Percentiles rank a stretch among this genome's conserved stretches.
Conservation (phyloP, 768 basidiomycete species). For the Rhodocollybia butyracea region DNA sequence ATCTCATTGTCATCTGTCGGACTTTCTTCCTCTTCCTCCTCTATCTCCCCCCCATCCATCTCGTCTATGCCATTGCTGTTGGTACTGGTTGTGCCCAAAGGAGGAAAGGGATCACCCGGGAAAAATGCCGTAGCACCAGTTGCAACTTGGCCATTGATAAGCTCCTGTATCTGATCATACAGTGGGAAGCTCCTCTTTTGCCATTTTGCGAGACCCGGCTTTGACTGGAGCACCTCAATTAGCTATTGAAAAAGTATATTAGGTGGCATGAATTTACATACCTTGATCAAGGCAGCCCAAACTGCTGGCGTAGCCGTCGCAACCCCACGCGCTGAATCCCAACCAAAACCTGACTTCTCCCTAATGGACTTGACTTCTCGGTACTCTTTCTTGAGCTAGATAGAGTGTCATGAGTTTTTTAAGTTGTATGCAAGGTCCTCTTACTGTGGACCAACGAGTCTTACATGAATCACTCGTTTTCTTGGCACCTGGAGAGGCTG, state of each 20-base stretch:
- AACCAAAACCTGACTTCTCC: constrained; percentile 1
- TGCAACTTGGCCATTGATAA: constrained; percentile 11
- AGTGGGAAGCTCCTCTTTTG: constrained; percentile 13
- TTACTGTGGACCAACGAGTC: too few species aligned
- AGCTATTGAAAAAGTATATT: background rate
- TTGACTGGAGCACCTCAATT: background rate
- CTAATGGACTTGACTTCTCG: background rate
- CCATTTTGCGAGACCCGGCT: constrained; percentile 5
- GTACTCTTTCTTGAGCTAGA: background rate
- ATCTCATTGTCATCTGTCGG: background rate
- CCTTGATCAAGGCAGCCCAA: background rate
- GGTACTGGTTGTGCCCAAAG: background rate
- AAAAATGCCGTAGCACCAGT: constrained; percentile 14
- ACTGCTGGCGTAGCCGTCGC: background rate
- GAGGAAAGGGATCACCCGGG: background rate
- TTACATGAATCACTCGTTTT: too few species aligned
- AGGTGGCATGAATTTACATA: too few species aligned
- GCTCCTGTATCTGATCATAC: constrained; percentile 10
- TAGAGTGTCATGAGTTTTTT: too few species aligned
- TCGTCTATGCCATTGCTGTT: background rate
- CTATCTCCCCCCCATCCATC: too few species aligned
- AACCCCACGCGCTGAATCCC: background rate
- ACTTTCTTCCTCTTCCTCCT: background rate
- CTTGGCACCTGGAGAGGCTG: too few species aligned
- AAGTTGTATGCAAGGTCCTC: too few species aligned